Percentiles rank a stretch among this genome's conserved stretches.
Evolutionary conservation across 768 basidiomycete species (phyloP).

Genomic region (Chalciporus sphaerocephalus): DNA sequence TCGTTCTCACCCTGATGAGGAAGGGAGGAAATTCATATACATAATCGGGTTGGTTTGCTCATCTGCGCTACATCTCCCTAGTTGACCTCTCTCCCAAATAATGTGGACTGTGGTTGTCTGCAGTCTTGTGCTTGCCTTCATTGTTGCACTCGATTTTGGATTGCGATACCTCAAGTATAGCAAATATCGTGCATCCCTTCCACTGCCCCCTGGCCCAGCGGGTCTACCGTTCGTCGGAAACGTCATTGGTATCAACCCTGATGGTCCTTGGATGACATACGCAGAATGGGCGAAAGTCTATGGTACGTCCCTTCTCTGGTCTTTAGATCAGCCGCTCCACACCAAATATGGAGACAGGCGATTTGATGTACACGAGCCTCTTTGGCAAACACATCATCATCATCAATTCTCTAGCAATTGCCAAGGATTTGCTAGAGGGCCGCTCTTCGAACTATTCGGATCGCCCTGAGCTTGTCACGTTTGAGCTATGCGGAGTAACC

Average conservation of each 20-base stretch:
- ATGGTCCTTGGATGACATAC: slow-evolving; percentile 1
- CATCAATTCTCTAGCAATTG: slow-evolving; percentile 33
- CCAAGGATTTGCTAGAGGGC: slow-evolving; percentile 37
- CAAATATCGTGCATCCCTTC: background rate
- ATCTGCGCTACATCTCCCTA: too few relatives aligned
- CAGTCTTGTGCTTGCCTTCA: too few relatives aligned
- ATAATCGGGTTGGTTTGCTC: too few relatives aligned
- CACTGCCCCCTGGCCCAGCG: slow-evolving; percentile 2
- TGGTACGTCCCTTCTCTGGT: background rate
- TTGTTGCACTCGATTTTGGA: background rate
- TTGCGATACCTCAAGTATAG: background rate
- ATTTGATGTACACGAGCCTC: slow-evolving; percentile 3
- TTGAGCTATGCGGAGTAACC: slow-evolving; percentile 17
- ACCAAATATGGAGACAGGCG: background rate
- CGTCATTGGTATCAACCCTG: background rate
- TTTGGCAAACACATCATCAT: slow-evolving; percentile 21
- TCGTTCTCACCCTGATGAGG: too few relatives aligned
- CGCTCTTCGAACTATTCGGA: slow-evolving; percentile 37
- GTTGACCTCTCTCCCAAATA: too few relatives aligned
- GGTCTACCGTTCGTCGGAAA: slow-evolving; percentile 1
- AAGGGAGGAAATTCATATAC: too few relatives aligned
- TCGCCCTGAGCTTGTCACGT: slow-evolving; percentile 7
- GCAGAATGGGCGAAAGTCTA: background rate
- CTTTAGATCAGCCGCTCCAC: background rate
- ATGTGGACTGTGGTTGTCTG: too few relatives aligned